Conservation (phyloP, 768 basidiomycete genomes). For the Exsudoporus frostii region DNA sequence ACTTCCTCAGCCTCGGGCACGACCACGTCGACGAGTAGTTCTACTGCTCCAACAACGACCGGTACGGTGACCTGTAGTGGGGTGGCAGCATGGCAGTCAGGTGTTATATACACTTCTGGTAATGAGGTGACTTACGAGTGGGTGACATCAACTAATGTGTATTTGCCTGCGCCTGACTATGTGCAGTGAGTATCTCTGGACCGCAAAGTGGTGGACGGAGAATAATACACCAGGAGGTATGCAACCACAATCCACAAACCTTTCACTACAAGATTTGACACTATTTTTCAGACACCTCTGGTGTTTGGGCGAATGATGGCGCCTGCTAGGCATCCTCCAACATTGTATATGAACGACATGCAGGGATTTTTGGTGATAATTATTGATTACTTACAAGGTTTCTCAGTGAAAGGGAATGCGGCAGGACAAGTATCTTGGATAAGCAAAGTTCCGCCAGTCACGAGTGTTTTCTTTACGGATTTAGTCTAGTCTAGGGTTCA, state of each 20-base stretch:
- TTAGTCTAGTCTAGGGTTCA: not conserved
- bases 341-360: not conserved
- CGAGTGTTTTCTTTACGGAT: not conserved
- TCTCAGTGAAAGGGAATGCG: not conserved
- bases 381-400: not conserved
- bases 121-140: conserved; percentile 50
- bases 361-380: not conserved
- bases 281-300: conserved; percentile 40
- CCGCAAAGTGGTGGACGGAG: conserved; percentile 63
- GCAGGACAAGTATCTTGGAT: too few relatives aligned
- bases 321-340: conserved; percentile 35
- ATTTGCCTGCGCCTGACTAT: conserved; percentile 1
- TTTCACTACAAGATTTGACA: not conserved
- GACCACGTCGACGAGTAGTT: conserved; percentile 6
- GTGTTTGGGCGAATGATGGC: conserved; percentile 58
- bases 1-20: conserved; percentile 11
- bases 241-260: not conserved
- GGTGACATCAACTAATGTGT: conserved; percentile 14
- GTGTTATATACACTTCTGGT: conserved; percentile 49
- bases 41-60: conserved; percentile 17
- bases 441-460: not conserved
- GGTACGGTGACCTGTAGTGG: conserved; percentile 43
- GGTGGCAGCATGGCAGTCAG: conserved; percentile 47
- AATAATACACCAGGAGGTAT: conserved; percentile 46
- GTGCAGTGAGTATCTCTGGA: conserved; percentile 35